phyloP scores from a whole-genome alignment of 345 rosid species.

The Camelina laxa region DNA sequence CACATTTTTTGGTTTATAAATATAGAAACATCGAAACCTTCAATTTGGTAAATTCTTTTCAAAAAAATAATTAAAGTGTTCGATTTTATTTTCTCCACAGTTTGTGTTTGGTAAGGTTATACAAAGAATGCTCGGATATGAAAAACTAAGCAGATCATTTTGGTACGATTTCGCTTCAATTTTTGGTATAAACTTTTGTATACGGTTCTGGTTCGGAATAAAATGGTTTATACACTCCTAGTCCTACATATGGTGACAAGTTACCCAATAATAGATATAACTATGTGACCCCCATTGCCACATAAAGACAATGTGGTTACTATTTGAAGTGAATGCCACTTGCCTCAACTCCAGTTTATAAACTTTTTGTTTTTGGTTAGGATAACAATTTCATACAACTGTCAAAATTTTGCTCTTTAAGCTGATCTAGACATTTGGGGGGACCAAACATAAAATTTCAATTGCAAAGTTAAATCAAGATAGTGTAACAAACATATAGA shows the following conservation, averaged over 20 bases:
- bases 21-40: neutral
- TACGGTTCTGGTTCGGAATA: neutral
- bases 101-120: neutral
- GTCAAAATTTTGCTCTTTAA: conserved; percentile 26
- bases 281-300: neutral
- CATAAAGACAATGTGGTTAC: conserved; percentile 12
- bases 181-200: neutral
- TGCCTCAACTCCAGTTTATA: neutral
- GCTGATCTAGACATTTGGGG: conserved; percentile 20
- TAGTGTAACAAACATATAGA: neutral
- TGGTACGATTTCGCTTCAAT: too few relatives aligned
- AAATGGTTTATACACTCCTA: neutral
- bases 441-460: conserved; percentile 4
- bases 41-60: neutral
- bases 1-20: neutral
- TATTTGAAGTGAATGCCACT: conserved; percentile 16
- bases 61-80: neutral
- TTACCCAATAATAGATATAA: neutral
- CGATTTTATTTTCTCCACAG: neutral
- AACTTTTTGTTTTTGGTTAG: neutral
- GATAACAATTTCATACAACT: neutral
- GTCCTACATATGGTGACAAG: neutral
- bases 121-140: neutral
- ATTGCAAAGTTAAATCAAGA: conserved; percentile 1
- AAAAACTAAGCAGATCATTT: neutral